phyloP scores from a whole-genome alignment of 2,329 filamentous ascomycete genomes.

The Trichoderma arundinaceum region DNA sequence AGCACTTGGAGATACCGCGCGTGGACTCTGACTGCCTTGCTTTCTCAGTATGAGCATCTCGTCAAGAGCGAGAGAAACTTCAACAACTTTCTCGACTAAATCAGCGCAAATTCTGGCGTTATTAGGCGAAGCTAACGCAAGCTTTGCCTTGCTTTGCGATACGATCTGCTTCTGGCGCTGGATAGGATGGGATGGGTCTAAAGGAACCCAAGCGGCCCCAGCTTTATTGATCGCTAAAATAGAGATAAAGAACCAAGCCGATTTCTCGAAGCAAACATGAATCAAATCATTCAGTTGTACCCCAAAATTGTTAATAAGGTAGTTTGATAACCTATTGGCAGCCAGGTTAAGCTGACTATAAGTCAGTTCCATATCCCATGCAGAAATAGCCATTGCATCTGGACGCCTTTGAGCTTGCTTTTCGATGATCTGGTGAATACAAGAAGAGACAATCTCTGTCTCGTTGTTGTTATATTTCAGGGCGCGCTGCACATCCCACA shows the following conservation, averaged over 20 bases:
- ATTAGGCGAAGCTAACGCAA: constrained; percentile 26
- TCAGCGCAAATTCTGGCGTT: constrained; percentile 34
- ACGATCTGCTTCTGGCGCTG: constrained; percentile 29
- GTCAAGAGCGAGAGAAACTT: constrained; percentile 27
- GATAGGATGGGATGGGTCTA: constrained; percentile 32
- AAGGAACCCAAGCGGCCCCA: constrained; percentile 34
- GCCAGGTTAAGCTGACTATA: constrained; percentile 15
- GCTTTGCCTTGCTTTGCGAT: constrained; percentile 22
- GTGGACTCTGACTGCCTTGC: neutral
- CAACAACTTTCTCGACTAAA: constrained; percentile 27
- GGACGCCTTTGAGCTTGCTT: constrained; percentile 23
- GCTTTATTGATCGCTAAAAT: constrained; percentile 34
- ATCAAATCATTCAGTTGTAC: constrained; percentile 30
- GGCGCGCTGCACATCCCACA: constrained; percentile 18
- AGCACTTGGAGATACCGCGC: constrained; percentile 16
- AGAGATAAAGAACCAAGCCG: constrained; percentile 33
- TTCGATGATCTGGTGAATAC: constrained; percentile 29
- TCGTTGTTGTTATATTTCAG: constrained; percentile 25
- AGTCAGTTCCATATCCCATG: constrained; percentile 32
- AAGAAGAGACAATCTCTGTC: constrained; percentile 21
- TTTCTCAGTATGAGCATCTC: neutral
- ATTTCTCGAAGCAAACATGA: constrained; percentile 43
- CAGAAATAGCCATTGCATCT: constrained; percentile 22
- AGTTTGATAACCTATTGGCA: neutral
- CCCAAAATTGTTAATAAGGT: constrained; percentile 4